phyloP scores from a whole-genome alignment of 2,329 filamentous ascomycete genomes.

The Dactylonectria macrodidyma region DNA sequence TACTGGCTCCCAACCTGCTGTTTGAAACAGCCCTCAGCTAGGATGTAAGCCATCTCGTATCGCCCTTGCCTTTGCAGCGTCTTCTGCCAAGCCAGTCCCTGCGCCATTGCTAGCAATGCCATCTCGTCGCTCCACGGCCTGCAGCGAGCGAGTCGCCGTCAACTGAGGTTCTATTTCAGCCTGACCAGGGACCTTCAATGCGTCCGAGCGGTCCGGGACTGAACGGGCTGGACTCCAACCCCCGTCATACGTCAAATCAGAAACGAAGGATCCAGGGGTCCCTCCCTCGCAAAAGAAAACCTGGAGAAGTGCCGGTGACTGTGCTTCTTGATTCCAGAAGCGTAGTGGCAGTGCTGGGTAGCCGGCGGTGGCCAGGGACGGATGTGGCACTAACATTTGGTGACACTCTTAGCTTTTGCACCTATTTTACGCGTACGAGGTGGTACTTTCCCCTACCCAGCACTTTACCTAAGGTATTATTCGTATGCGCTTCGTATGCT shows the following conservation, averaged over 20 bases:
- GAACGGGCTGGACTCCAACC: neutral
- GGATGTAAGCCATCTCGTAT: slow-evolving; percentile 33
- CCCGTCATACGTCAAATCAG: slow-evolving; percentile 12
- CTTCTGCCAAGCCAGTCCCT: slow-evolving; percentile 24
- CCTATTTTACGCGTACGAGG: slow-evolving; percentile 9
- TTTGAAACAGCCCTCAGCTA: slow-evolving; percentile 28
- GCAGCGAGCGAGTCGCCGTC: slow-evolving; percentile 12
- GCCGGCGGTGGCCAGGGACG: neutral
- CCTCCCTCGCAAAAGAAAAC: slow-evolving; percentile 22
- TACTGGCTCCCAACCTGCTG: slow-evolving; percentile 11
- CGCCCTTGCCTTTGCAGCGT: slow-evolving; percentile 6
- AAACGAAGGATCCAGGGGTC: slow-evolving; percentile 20
- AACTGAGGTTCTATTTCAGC: slow-evolving; percentile 23
- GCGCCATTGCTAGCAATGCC: slow-evolving; percentile 3
- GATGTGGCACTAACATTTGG: slow-evolving; percentile 18
- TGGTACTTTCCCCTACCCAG: neutral
- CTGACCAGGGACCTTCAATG: slow-evolving; percentile 13
- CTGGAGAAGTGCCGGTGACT: slow-evolving; percentile 22
- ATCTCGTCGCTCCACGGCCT: slow-evolving; percentile 10
- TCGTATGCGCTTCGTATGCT: slow-evolving; percentile 12
- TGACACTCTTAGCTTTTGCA: slow-evolving; percentile 18
- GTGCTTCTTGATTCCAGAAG: slow-evolving; percentile 28
- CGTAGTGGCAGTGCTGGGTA: slow-evolving; percentile 17
- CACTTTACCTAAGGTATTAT: neutral
- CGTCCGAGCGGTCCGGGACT: slow-evolving; percentile 21